A percentile compares a stretch with the other conserved stretches of the same genome.
Evolutionary conservation across 116 monocot species (phyloP).

Genomic region (Phalaenopsis hybrid): DNA sequence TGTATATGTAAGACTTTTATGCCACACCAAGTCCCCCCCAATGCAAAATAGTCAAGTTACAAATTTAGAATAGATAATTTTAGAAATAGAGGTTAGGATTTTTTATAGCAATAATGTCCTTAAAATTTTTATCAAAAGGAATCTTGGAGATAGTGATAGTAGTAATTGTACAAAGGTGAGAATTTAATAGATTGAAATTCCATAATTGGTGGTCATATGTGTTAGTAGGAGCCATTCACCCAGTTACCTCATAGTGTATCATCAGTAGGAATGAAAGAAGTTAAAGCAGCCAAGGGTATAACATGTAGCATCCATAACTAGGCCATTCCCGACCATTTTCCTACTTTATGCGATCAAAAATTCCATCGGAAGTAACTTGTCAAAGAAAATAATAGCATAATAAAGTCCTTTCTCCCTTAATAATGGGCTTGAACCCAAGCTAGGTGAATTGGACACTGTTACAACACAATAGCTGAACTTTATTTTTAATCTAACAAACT

Average conservation of each 20-base stretch:
- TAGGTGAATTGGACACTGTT: constrained; percentile 24
- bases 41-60: too few relatives aligned
- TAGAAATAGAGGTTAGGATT: too few relatives aligned
- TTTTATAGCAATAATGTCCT: too few relatives aligned
- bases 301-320: constrained; percentile 4
- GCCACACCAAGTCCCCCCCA: too few relatives aligned
- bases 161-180: too few relatives aligned
- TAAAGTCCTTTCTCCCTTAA: constrained; percentile 9
- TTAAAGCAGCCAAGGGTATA: background rate
- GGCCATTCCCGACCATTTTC: background rate
- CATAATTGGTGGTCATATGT: background rate
- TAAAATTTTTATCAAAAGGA: too few relatives aligned
- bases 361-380: background rate
- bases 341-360: background rate
- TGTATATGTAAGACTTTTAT: too few relatives aligned
- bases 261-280: background rate
- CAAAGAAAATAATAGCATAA: background rate
- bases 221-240: background rate
- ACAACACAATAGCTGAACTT: constrained; percentile 25
- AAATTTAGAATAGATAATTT: too few relatives aligned
- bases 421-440: constrained; percentile 19
- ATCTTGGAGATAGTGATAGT: too few relatives aligned
- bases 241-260: background rate
- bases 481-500: constrained; percentile 15
- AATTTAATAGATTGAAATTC: too few relatives aligned